These are phyloP conservation scores for Emiliania huxleyi DNA, from an alignment of 78 protist genomes.

Conservation along the genomic window DNA sequence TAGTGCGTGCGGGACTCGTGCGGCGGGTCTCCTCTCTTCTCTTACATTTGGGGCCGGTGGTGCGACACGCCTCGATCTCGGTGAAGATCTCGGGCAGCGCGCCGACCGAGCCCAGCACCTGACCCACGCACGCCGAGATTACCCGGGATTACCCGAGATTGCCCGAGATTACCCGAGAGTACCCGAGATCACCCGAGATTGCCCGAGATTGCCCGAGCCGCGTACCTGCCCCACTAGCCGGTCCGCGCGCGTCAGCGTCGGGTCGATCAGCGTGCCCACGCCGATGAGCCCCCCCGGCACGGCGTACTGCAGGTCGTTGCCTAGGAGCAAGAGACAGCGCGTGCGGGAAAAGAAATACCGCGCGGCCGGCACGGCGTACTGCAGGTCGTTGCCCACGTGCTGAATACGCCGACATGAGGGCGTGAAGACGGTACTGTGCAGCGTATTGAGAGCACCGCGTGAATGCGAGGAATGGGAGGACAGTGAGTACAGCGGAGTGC, in stretches of 20 bases:
- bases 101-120: conserved; percentile 93
- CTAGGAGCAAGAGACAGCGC: conserved; percentile 89
- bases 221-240: conserved; percentile 97
- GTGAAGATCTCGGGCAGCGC: conserved; percentile 88
- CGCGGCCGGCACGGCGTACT: conserved; percentile 86
- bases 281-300: conserved; percentile 99
- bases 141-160: no score
- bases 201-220: no score
- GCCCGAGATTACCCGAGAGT: no score
- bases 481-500: no score
- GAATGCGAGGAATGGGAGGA: no score
- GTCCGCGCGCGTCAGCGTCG: conserved; percentile 95
- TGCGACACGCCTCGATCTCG: conserved; percentile 86
- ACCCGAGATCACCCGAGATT: no score
- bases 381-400: not conserved
- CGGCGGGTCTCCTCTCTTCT: no score
- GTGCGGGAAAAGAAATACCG: conserved; percentile 79
- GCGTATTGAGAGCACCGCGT: no score
- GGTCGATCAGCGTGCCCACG: conserved; percentile 99
- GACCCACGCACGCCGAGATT: no score
- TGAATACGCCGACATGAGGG: no score
- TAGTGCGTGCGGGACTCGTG: no score
- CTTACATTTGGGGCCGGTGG: conserved; percentile 24
- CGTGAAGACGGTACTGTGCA: no score
- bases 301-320: conserved; percentile 93